Evolutionary conservation across 768 basidiomycete genomes (phyloP), one percentile per base, ranked within the genome.

Genomic region (Boletus bicolor): DNA sequence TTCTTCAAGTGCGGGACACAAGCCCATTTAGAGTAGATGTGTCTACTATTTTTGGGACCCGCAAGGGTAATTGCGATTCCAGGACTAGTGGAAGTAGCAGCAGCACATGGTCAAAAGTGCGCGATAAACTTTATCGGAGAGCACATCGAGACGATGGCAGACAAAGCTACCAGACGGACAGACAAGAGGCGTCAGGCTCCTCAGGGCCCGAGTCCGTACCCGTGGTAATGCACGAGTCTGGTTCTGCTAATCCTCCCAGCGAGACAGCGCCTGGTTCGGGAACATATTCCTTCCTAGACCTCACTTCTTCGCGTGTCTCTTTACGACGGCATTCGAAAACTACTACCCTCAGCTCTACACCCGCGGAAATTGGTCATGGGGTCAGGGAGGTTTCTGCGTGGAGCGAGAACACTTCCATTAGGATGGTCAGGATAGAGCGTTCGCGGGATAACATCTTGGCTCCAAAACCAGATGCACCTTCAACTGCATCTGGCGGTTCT

Each of bases 1-100:
- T 73, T 45, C 71, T 79, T 39, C 64, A 64, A 50, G 71, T 79
- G 36, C 73, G 73, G 24, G 63, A 68, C 49, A 70, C 72, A n/a
- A 81, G 78, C 65, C 79, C 81, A 4, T 81, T 82, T 64, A 70
- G 66, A 36, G 66, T 81, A 38, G 76, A 80, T 32, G 75, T 80
- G 44, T 60, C 65, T 34, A 54, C 66, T 57, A 59, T 73, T 24
- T 58, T 71, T 26, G 62, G 63, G 43, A 11, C 54, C 30, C 53
- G 55, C 55, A 62, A 47, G 55, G 52, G 54, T 19, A 49, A 45
- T 32, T 60, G 57, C 47, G 61, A 66, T 44, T 66, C 66, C 15
- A 58, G 56, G 43, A 63, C 64, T 17, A 62, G 63, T 39, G 61
- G 59, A 50, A 66, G 66, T 12, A 63, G 55, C 10, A 58, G 59